Evolutionary conservation across 768 basidiomycete species (phyloP).

Genomic region (Lentinula edodes): DNA sequence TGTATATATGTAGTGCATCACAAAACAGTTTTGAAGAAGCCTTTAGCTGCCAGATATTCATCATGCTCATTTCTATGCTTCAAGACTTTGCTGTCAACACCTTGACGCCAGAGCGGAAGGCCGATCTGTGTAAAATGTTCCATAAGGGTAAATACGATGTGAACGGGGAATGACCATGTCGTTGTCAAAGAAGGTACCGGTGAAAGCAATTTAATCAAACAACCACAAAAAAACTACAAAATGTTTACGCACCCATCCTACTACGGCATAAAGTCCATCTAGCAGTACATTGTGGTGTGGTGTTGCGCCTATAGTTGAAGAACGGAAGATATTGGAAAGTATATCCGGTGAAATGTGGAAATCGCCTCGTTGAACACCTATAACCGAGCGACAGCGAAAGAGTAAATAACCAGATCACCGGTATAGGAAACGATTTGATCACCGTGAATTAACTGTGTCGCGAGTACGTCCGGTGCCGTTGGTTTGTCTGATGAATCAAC

Average conservation of each 20-base stretch:
- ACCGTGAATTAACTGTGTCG: conserved; percentile 56
- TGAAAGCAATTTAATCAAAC: background rate
- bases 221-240: background rate
- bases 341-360: conserved; percentile 75
- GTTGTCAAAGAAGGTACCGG: background rate
- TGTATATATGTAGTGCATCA: background rate
- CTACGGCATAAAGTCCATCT: conserved; percentile 45
- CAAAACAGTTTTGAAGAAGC: conserved; percentile 32
- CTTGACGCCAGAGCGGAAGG: conserved; percentile 45
- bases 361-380: conserved; percentile 65
- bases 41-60: conserved; percentile 35
- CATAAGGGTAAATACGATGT: background rate
- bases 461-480: conserved; percentile 58
- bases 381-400: background rate
- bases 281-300: conserved; percentile 55
- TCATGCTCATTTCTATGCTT: conserved; percentile 42
- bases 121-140: conserved; percentile 32
- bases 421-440: conserved; percentile 8
- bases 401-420: background rate
- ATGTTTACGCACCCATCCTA: conserved; percentile 36
- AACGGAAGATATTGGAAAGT: conserved; percentile 60
- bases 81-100: conserved; percentile 41
- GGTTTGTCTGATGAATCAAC: conserved; percentile 74
- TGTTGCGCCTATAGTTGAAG: conserved; percentile 57
- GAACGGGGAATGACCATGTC: conserved; percentile 4